phyloP scores from a whole-genome alignment of 2,329 filamentous ascomycete species.

The Podosphaera xanthii region DNA sequence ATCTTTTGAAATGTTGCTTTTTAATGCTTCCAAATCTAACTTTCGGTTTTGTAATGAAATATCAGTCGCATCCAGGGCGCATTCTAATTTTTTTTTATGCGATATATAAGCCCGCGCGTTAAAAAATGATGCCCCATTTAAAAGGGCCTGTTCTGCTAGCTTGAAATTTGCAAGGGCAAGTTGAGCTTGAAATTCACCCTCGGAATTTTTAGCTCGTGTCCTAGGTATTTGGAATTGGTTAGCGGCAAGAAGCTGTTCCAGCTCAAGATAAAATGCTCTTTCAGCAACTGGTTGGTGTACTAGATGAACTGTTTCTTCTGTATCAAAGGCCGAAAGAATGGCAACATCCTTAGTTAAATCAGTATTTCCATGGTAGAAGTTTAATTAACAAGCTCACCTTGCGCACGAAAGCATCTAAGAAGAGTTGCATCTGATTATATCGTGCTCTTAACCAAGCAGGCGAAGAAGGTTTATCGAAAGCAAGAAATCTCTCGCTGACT shows the following conservation, averaged over 20 bases:
- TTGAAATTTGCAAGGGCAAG: background rate
- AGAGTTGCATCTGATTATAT: constrained; percentile 27
- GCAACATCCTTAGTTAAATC: constrained; percentile 18
- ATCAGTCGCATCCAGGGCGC: background rate
- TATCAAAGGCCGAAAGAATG: constrained; percentile 22
- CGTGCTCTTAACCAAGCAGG: constrained; percentile 27
- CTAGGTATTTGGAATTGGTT: constrained; percentile 20
- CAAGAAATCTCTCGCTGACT: constrained; percentile 31
- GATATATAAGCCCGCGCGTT: background rate
- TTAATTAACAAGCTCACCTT: constrained; percentile 6
- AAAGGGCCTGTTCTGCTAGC: background rate
- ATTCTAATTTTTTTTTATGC: background rate
- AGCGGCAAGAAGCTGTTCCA: constrained; percentile 28
- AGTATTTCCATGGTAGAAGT: constrained; percentile 1
- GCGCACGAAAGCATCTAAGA: constrained; percentile 23
- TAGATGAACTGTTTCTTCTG: constrained; percentile 21
- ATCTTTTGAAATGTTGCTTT: background rate
- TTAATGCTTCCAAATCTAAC: background rate
- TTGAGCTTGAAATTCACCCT: constrained; percentile 1
- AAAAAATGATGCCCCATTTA: background rate
- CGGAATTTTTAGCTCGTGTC: background rate
- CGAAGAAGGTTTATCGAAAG: constrained; percentile 26
- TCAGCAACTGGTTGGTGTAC: constrained; percentile 25
- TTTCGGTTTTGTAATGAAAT: background rate
- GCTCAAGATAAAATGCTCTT: constrained; percentile 28